Percentiles rank a stretch among this genome's conserved stretches.
Evolutionary conservation across 2,329 filamentous ascomycete species (phyloP).

Genomic region (Aspergillus tanneri): DNA sequence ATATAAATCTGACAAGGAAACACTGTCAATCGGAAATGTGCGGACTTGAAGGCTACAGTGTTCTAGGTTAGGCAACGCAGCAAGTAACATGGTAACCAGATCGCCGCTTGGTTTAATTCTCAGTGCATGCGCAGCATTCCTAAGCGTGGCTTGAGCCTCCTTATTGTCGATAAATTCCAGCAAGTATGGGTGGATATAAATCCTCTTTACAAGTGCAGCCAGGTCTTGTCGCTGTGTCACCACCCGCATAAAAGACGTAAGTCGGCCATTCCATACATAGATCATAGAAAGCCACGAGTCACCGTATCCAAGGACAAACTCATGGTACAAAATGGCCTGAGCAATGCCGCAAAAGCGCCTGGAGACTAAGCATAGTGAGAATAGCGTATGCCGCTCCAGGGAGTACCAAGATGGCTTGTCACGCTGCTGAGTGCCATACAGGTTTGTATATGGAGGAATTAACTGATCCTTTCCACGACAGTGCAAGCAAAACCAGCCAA

Average conservation of each 20-base stretch:
- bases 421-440: too few relatives aligned
- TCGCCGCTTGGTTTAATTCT: background rate
- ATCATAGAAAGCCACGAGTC: slow-evolving; percentile 20
- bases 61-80: slow-evolving; percentile 7
- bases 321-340: slow-evolving; percentile 24
- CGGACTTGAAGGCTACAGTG: slow-evolving; percentile 10
- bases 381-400: slow-evolving; percentile 14
- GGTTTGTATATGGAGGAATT: too few relatives aligned
- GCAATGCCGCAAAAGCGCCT: slow-evolving; percentile 15
- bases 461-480: too few relatives aligned
- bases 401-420: slow-evolving; percentile 22
- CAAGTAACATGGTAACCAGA: slow-evolving; percentile 9
- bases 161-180: background rate
- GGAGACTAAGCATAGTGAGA: slow-evolving; percentile 21
- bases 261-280: slow-evolving; percentile 20
- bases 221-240: slow-evolving; percentile 19
- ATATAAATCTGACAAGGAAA: background rate
- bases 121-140: background rate
- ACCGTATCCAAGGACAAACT: slow-evolving; percentile 26
- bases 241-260: slow-evolving; percentile 22
- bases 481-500: too few relatives aligned
- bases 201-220: slow-evolving; percentile 11
- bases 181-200: slow-evolving; percentile 8
- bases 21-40: background rate
- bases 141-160: background rate